A percentile compares a stretch with the other conserved stretches of the same genome.
Evolutionary conservation across 1,284 basidiomycete genomes (phyloP).

Genomic region (Pyrrhoderma noxium): DNA sequence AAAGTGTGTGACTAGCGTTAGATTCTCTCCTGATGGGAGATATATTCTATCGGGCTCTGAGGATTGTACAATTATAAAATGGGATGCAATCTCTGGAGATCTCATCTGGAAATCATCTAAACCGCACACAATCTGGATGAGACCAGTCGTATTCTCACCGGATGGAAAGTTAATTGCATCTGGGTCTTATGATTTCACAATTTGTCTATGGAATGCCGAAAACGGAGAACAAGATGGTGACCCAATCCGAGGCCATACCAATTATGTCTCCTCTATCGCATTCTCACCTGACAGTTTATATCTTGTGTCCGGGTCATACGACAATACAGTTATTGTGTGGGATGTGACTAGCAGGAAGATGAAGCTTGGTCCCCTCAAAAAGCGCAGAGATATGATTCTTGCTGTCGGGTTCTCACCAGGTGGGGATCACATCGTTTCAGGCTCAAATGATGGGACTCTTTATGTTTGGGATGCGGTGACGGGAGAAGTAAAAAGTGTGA

Average conservation of each 20-base stretch:
- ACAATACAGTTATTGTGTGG: conserved; percentile 1
- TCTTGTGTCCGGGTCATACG: conserved; percentile 12
- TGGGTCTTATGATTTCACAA: conserved; percentile 3
- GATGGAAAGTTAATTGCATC: conserved; percentile 8
- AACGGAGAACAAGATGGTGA: conserved; percentile 3
- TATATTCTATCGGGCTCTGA: background rate
- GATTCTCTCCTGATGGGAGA: conserved; percentile 5
- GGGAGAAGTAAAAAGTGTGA: no score
- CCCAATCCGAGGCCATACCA: no score
- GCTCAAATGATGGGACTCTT: no score
- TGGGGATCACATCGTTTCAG: no score
- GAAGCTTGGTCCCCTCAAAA: no score
- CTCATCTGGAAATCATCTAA: background rate
- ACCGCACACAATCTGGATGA: background rate
- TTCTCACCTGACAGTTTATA: background rate
- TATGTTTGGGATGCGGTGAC: no score
- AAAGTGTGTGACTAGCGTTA: no score
- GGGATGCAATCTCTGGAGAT: no score
- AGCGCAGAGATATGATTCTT: no score
- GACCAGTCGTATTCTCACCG: background rate
- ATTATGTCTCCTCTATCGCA: background rate
- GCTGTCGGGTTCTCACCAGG: no score
- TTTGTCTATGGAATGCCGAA: conserved; percentile 15
- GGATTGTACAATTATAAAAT: background rate
- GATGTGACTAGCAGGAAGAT: background rate